Evolutionary conservation across 1,139 yeast species (phyloP).

Genomic region (Hansenula lynferdii): DNA sequence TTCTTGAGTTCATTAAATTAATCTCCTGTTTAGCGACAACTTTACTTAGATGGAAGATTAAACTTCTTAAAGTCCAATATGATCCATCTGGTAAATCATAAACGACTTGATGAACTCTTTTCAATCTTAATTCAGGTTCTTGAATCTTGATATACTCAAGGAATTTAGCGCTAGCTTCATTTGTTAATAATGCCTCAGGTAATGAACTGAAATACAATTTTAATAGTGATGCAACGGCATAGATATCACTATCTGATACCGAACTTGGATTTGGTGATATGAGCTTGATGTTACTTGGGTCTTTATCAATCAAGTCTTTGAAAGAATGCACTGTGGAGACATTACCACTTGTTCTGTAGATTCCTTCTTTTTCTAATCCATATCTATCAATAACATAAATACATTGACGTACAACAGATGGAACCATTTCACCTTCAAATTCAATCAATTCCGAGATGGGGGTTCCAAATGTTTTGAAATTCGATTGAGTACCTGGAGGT

Average conservation of each 20-base stretch:
- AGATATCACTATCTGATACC: slow-evolving; percentile 66
- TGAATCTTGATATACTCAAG: slow-evolving; percentile 72
- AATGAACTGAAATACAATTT: slow-evolving; percentile 63
- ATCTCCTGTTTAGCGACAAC: slow-evolving; percentile 58
- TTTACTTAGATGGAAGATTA: slow-evolving; percentile 78
- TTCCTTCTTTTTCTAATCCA: slow-evolving; percentile 84
- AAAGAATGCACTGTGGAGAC: slow-evolving; percentile 68
- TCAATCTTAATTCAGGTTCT: slow-evolving; percentile 52
- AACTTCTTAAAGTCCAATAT: slow-evolving; percentile 81
- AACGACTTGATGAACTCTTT: slow-evolving; percentile 80
- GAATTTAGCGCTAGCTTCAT: slow-evolving; percentile 49
- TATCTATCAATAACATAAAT: slow-evolving; percentile 78
- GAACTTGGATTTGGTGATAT: slow-evolving; percentile 44
- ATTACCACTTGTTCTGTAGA: slow-evolving; percentile 84
- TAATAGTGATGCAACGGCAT: slow-evolving; percentile 64
- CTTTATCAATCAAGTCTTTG: slow-evolving; percentile 67
- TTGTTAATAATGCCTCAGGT: slow-evolving; percentile 68
- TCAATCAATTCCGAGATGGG: slow-evolving; percentile 72
- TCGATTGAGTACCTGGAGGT: slow-evolving; percentile 30
- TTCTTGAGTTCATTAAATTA: slow-evolving; percentile 79
- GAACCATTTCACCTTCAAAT: slow-evolving; percentile 87
- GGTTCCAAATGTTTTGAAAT: slow-evolving; percentile 71
- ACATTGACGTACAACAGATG: slow-evolving; percentile 86
- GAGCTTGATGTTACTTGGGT: slow-evolving; percentile 63
- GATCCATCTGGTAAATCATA: slow-evolving; percentile 93